Evolutionary conservation across 306 rosid species (phyloP), one percentile per base, ranked within the genome.

Genomic region (Lagenaria siceraria): DNA sequence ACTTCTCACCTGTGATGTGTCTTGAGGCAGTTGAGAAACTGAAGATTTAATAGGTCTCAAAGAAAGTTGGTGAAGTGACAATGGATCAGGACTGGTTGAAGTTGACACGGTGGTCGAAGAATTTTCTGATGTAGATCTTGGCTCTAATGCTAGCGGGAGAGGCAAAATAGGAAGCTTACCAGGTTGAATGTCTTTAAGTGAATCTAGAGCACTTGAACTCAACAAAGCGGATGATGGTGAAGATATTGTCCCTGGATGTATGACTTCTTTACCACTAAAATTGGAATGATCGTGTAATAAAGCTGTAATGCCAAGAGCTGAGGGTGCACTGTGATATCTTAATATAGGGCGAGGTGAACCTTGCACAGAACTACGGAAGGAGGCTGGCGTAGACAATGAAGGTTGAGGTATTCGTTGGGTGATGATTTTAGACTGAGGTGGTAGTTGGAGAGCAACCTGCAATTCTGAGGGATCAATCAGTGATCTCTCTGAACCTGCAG

Each of bases 271-370:
- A 56, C 19, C 71, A 81, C 81, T 83, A 62, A 53, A 77, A 22
- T 79, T 63, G 53, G 89, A 85, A 59, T 86, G 91, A 85, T 96
- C 99, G 35, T 88, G 97, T 87, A 96, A 83, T 74, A 90, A 88
- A 66, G 92, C 86, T 77, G 97, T 92, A 82, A 92, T 92, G 84
- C 98, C 98, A 63, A 92, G 91, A 80, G 92, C 81, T 42, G 94
- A 86, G 65, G 97, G 89, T 35, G 90, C 84, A 78, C 90, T 86
- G 18, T 76, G 89, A 85, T 82, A 90, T 87, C 96, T 87, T 58
- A 92, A 86, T 52, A 84, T 69, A 62, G 90, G 81, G 72, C 78
- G 59, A 64, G 93, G 90, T 46, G 92, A 90, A 65, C 89, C 93
- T 81, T 81, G 93, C 73, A 84, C 83, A 72, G 93, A 83, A 83